Evolutionary conservation across 768 basidiomycete species (phyloP), one percentile per base, ranked within the genome.

Genomic region (Epithele typhae): DNA sequence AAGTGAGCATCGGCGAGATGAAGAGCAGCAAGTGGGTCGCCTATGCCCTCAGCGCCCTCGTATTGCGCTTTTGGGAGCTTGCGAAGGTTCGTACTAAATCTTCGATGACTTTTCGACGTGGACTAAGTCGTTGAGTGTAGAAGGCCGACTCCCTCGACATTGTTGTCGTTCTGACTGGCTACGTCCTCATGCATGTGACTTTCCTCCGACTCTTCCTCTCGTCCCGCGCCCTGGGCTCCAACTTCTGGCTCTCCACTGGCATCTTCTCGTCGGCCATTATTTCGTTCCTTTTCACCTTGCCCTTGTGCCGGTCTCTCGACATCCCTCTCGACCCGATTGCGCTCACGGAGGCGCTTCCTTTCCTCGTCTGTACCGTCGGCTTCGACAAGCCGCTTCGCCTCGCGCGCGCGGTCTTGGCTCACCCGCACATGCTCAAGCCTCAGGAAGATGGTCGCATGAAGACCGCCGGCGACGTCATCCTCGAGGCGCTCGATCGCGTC

Each of bases 81-180:
- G 81, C 88, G 38, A 90, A 87, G 81, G 82, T 82, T 15, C 48
- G 47, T 14, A 1, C 21, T 12, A 34, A 15, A 19, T 30, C 27
- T 7, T 7, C 22, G 17, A 27, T n/a, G 25, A 19, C 10, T 19
- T 34, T n/a, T 23, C 24, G 38, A 21, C 3, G 25, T n/a, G 22
- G 19, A n/a, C 38, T 46, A 19, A 32, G n/a, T n/a, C n/a, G n/a
- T 35, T 18, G 49, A 57, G 27, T 45, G 11, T 67, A 88, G 81
- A 91, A 92, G 71, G 93, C 96, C 10, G 91, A 96, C 65, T 93
- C 92, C 0, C 79, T 94, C 19, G 96, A 99, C 67, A 97, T 99
- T 59, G 73, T 95, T 43, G 82, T 98, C 53, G 92, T 99, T 57
- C 78, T 97, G 17, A 75, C 88, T 10, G 96, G 95, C 12, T 98